Evolutionary conservation across 192 early-diverging fungal species (phyloP), one percentile per base, ranked within the genome.

Genomic region (Cetraspora pellucida): DNA sequence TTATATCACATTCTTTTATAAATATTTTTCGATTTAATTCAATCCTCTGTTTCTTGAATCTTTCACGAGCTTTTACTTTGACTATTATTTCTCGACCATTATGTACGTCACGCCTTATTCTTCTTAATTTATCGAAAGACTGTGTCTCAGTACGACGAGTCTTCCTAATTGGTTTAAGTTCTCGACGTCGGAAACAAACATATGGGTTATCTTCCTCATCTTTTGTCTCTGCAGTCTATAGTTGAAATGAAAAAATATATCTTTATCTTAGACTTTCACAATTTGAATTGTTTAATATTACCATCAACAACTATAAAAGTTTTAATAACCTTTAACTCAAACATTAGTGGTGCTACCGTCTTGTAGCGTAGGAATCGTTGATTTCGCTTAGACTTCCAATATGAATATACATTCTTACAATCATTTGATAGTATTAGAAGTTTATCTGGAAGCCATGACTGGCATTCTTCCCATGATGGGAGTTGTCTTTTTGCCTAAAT

Each of bases 121-220:
- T 90, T 23, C 90, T 87, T 30, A 98, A 86, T 72, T 95, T 92
- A 67, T 98, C 95, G 37, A 97, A 78, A 3, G 94, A 92, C 61
- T 91, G 90, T 57, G 90, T 87, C 77, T 99, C 97, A 8, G 90
- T 89, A 14, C 94, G 90, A 57, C 95, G 81, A 3, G 94, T 94
- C 78, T 96, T 97, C 45, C 96, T 92, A 27, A 94, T 81, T 25
- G 89, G 87, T 76, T 93, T 94, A 68, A 95, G 89, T 81, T 99
- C 97, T 71, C 97, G 91, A 58, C 93, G 92, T 65, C 97, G 92
- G 87, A 99, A 99, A 79, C 97, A 99, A 23, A 97, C 90, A 80
- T 97, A 99, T 14, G 97, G 95, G 79, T 98, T 94, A 31, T 85
- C 84, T 73, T 98, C 96, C 54, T 90, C 82, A 57, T 88, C 87